Evolutionary conservation across 2,329 filamentous ascomycete genomes (phyloP), one percentile per base, ranked within the genome.

Genomic region (Coniochaeta sp.): DNA sequence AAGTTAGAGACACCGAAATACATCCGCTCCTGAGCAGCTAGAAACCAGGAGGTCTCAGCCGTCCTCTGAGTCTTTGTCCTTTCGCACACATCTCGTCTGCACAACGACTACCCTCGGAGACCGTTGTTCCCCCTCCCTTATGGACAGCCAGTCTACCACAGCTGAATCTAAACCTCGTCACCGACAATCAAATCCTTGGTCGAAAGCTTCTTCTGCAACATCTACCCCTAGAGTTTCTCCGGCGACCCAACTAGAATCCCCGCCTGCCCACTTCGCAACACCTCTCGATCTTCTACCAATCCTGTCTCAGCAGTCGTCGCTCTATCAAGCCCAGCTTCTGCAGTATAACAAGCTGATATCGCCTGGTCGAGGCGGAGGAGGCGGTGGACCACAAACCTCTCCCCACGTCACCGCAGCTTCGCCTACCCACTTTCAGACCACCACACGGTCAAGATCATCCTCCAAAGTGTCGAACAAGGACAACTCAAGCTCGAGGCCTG

Each of bases 321-420:
- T 82, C 64, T 84, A 85, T 72, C 82, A 87, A 68, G 82, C 82
- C 59, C 83, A 86, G 72, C 80, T 88, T 60, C 78, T 84, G 58
- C 80, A 86, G 66, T 88, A 88, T 77, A 88, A 87, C 72, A 83
- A 81, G 69, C 82, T 88, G 69, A 80, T 88, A 65, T 82, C 84
- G 59, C 80, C 83, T 57, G 76, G 81, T 60, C 76, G 83, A 68
- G 71, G 54, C 28, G 54, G 72, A 63, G 74, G 73, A 33, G 79
- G 73, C 72, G 81, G 81, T 66, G 81, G 82, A 67, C 73, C 86
- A 62, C 83, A 85, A 68, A 77, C 81, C 62, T 74, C 79, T 63
- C 81, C 83, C 61, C 78, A 84, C 62, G 78, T 81, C 62, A 79
- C 83, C 58, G 73, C 82, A 62, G 72, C 85, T 64, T 83, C 83